A percentile compares a stretch with the other conserved stretches of the same genome.
Evolutionary conservation across 1,284 basidiomycete species (phyloP).

Genomic region (Pyrrhoderma noxium): DNA sequence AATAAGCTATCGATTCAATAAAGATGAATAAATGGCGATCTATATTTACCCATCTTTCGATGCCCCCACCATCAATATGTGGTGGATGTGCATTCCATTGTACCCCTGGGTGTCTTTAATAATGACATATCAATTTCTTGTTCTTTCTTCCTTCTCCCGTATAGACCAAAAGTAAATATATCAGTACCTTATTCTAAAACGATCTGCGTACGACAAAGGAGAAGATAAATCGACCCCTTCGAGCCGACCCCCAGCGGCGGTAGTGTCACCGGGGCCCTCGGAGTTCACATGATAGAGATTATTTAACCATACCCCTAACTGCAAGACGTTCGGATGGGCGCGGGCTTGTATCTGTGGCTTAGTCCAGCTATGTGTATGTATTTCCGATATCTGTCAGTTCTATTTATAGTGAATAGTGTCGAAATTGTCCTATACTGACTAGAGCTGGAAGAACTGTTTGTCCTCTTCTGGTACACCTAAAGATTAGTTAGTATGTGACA

Average conservation of each 20-base stretch:
- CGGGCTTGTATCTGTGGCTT: constrained; percentile 65
- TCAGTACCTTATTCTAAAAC: constrained; percentile 57
- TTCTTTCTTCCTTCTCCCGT: too few relatives aligned
- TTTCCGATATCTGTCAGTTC: too few relatives aligned
- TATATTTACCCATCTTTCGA: constrained; percentile 78
- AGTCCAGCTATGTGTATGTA: constrained; percentile 48
- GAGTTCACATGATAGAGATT: constrained; percentile 42
- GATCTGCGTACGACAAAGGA: constrained; percentile 74
- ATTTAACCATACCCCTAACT: constrained; percentile 54
- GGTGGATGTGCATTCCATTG: constrained; percentile 64
- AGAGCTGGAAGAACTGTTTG: constrained; percentile 68
- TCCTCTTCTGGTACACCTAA: constrained; percentile 49
- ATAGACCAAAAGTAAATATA: too few relatives aligned
- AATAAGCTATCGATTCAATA: not conserved
- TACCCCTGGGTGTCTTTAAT: constrained; percentile 53
- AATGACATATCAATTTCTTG: too few relatives aligned
- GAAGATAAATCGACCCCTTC: constrained; percentile 59
- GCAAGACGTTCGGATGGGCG: constrained; percentile 67
- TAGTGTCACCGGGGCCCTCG: too few relatives aligned
- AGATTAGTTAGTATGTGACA: too few relatives aligned
- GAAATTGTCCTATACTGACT: constrained; percentile 36
- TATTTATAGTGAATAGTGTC: not conserved
- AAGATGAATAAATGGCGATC: not conserved
- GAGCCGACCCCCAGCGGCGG: too few relatives aligned
- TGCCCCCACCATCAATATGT: constrained; percentile 75